Evolutionary conservation across 108 stramenopile genomes (phyloP).

Genomic region (Conticribra guillardii): DNA sequence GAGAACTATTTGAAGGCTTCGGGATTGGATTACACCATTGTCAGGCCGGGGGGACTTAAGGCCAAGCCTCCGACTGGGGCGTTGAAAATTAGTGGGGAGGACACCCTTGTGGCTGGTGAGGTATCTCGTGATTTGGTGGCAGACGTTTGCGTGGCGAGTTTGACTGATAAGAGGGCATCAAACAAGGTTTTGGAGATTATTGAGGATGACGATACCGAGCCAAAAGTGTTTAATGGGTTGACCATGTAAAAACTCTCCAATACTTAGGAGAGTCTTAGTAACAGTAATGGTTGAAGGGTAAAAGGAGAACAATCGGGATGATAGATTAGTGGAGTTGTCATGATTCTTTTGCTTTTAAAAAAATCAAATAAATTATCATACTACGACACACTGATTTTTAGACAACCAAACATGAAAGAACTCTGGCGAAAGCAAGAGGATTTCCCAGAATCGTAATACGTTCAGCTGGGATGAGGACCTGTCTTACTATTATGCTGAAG

Average conservation of each 20-base stretch:
- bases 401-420: too few relatives aligned
- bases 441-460: too few relatives aligned
- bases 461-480: too few relatives aligned
- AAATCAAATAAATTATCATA: too few relatives aligned
- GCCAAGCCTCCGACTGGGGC: conserved; percentile 69
- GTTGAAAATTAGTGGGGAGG: conserved; percentile 67
- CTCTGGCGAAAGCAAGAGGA: too few relatives aligned
- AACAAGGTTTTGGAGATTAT: conserved; percentile 88
- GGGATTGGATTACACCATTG: conserved; percentile 87
- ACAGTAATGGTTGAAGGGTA: too few relatives aligned
- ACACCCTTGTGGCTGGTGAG: conserved; percentile 79
- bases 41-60: conserved; percentile 83
- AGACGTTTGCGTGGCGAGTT: conserved; percentile 80
- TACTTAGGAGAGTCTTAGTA: too few relatives aligned
- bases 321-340: too few relatives aligned
- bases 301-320: too few relatives aligned
- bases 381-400: too few relatives aligned
- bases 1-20: conserved; percentile 64
- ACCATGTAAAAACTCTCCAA: conserved; percentile 70
- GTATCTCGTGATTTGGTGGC: conserved; percentile 83
- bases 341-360: too few relatives aligned
- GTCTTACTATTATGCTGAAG: too few relatives aligned
- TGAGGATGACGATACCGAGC: conserved; percentile 64
- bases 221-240: conserved; percentile 76
- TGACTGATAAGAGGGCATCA: conserved; percentile 71